These are phyloP conservation scores for Trichoderma sp. DNA, from an alignment of 2,329 filamentous ascomycete genomes.

Conservation along the genomic window DNA sequence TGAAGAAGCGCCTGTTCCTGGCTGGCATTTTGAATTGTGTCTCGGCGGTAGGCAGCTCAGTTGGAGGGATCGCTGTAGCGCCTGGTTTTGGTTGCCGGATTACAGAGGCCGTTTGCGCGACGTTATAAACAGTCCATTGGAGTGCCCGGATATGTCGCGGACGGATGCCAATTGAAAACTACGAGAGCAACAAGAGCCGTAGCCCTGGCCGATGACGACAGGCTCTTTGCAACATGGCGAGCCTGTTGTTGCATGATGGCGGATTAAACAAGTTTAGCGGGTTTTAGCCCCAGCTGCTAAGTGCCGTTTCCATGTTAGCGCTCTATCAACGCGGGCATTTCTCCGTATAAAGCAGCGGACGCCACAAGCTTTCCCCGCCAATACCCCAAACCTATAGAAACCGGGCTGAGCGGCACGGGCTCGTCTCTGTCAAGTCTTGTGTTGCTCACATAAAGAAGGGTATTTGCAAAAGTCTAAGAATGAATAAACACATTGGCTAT, in stretches of 20 bases:
- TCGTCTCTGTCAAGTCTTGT: background rate
- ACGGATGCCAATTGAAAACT: background rate
- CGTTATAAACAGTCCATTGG: constrained; percentile 4
- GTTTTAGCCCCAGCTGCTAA: constrained; percentile 12
- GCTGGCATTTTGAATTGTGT: constrained; percentile 2
- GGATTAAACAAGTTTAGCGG: constrained; percentile 2
- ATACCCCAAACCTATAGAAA: background rate
- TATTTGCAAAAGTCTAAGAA: background rate
- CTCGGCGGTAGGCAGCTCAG: background rate
- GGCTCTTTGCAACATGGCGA: background rate
- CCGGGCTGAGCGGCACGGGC: background rate
- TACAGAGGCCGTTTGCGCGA: background rate
- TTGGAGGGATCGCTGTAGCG: background rate
- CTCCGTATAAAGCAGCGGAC: background rate
- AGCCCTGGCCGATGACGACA: constrained; percentile 19
- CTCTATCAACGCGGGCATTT: background rate
- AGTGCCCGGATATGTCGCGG: background rate
- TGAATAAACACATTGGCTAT: background rate
- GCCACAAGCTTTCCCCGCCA: constrained; percentile 7
- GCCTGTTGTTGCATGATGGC: constrained; percentile 2
- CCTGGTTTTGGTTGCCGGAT: background rate
- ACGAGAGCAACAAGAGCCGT: background rate
- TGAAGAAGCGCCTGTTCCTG: constrained; percentile 23
- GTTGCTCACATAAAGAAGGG: background rate
- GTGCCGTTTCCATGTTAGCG: constrained; percentile 18